These are phyloP conservation scores for Serendipita sp. DNA, from an alignment of 768 basidiomycete species.

Conservation along the genomic window DNA sequence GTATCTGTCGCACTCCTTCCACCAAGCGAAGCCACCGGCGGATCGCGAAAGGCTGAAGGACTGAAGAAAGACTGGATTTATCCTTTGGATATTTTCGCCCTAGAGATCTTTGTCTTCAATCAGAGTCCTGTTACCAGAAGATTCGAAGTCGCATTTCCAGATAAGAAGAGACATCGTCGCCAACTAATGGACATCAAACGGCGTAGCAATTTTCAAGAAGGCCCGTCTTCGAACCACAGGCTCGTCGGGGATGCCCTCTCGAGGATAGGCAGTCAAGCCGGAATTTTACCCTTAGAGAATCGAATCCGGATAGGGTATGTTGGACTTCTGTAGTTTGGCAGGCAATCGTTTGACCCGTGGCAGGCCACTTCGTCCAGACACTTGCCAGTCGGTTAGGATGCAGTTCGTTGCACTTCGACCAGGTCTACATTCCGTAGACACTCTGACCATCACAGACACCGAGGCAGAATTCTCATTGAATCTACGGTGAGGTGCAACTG, in stretches of 20 bases:
- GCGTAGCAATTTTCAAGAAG: neutral
- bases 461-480: constrained; percentile 60
- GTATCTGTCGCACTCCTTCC: constrained; percentile 47
- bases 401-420: constrained; percentile 66
- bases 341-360: constrained; percentile 3
- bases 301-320: constrained; percentile 64
- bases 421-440: constrained; percentile 63
- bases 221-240: constrained; percentile 18
- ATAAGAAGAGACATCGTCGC: constrained; percentile 29
- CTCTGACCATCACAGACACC: constrained; percentile 56
- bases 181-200: constrained; percentile 13
- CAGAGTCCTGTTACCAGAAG: constrained; percentile 58
- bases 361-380: constrained; percentile 64
- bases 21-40: constrained; percentile 8
- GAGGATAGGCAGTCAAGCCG: constrained; percentile 25
- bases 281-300: constrained; percentile 62
- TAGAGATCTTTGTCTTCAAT: constrained; percentile 83
- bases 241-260: neutral
- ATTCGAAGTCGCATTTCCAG: constrained; percentile 61
- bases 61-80: constrained; percentile 37
- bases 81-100: constrained; percentile 56
- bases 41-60: constrained; percentile 11
- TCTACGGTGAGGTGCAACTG: constrained; percentile 36
- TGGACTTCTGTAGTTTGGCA: neutral
- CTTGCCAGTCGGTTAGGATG: constrained; percentile 79